phyloP scores from a whole-genome alignment of 106 monocot species.

The Dactylorhiza incarnata region DNA sequence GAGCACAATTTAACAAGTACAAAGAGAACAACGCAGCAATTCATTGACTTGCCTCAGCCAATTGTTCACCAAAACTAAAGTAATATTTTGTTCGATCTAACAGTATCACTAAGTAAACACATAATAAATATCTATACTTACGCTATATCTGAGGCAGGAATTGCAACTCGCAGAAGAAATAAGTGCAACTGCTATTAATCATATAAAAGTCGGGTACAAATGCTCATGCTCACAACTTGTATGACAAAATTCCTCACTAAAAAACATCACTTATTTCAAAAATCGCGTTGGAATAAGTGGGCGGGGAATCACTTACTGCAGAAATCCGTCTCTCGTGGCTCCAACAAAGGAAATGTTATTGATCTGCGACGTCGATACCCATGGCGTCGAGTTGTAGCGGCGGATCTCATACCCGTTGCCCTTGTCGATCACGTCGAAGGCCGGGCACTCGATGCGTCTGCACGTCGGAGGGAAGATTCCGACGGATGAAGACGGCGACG shows the following conservation, averaged over 20 bases:
- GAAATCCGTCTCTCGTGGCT: conserved; percentile 59
- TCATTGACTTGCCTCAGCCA: background rate
- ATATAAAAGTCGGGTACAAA: background rate
- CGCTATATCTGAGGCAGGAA: background rate
- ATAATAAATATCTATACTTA: background rate
- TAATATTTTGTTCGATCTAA: background rate
- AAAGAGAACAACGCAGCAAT: no score
- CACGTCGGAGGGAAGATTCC: conserved; percentile 50
- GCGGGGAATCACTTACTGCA: conserved; percentile 34
- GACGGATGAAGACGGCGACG: background rate
- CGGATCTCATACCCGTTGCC: conserved; percentile 77
- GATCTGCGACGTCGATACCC: conserved; percentile 55
- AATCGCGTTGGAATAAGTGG: background rate
- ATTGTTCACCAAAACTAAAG: background rate
- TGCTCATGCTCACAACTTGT: conserved; percentile 4
- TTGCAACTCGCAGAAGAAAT: background rate
- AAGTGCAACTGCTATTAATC: background rate
- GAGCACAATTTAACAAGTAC: no score
- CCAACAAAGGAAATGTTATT: conserved; percentile 68
- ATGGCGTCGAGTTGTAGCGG: conserved; percentile 47
- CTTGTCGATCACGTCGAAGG: conserved; percentile 47
- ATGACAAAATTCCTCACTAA: conserved; percentile 3
- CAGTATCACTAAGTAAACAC: background rate
- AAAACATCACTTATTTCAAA: background rate
- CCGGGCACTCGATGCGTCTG: conserved; percentile 72